A percentile compares a stretch with the other conserved stretches of the same genome.
phyloP scores from a whole-genome alignment of 1,284 basidiomycete genomes.

The Hypsizygus ulmarius region DNA sequence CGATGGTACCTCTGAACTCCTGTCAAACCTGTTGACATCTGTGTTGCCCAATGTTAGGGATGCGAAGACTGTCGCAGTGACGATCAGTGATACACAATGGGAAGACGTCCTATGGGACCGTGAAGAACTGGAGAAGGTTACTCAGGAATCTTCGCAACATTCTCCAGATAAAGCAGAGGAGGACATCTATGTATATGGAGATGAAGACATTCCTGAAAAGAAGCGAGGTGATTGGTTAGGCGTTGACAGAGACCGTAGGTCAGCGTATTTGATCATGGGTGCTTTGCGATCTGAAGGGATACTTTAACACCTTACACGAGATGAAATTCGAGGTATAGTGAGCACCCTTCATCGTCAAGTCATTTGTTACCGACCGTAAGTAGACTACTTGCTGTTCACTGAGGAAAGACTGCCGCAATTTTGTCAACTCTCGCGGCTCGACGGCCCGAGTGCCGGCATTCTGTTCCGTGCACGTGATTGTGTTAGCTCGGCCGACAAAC shows the following conservation, averaged over 20 bases:
- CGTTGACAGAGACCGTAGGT: slow-evolving; percentile 69
- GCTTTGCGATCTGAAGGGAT: slow-evolving; percentile 69
- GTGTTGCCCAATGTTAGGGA: slow-evolving; percentile 68
- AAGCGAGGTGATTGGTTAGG: slow-evolving; percentile 69
- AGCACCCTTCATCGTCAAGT: too few species aligned
- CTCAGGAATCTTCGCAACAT: slow-evolving; percentile 22
- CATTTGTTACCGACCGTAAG: too few species aligned
- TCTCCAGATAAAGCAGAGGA: slow-evolving; percentile 30
- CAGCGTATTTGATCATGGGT: slow-evolving; percentile 74
- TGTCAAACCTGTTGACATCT: slow-evolving; percentile 70
- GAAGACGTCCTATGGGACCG: slow-evolving; percentile 73
- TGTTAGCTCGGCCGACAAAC: background rate
- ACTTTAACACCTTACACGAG: slow-evolving; percentile 41
- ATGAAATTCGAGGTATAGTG: background rate
- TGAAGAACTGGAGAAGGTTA: slow-evolving; percentile 51
- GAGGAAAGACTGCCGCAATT: too few species aligned
- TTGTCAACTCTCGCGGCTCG: background rate
- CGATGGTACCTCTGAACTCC: slow-evolving; percentile 64
- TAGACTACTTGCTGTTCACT: too few species aligned
- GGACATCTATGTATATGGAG: slow-evolving; percentile 52
- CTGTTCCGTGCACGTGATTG: background rate
- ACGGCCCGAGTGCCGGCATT: background rate
- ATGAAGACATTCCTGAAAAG: slow-evolving; percentile 46
- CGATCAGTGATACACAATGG: slow-evolving; percentile 72
- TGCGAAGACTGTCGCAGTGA: slow-evolving; percentile 69